Evolutionary conservation across 352 stramenopile species (phyloP), one percentile per base, ranked within the genome.

Genomic region (Elongisporangium anandrum): DNA sequence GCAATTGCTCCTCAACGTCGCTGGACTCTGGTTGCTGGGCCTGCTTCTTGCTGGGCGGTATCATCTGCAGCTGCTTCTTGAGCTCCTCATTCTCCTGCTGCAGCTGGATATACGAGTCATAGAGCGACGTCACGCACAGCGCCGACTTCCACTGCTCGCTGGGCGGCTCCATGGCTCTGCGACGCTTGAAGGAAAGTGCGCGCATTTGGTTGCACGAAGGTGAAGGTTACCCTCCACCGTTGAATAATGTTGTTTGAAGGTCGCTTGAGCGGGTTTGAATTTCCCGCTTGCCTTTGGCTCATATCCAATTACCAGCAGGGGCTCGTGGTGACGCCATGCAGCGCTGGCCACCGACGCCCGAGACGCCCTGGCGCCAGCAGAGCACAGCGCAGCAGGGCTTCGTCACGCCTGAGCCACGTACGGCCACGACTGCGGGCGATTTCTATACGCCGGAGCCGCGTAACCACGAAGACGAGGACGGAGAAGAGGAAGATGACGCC

Each of bases 61-160:
- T 41, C 16, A 49, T 49, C 7, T 72, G 58, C 41, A 85, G 48
- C 34, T 81, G 68, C 48, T 82, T 64, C 6, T 75, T 70, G 13
- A 86, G 61, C 52, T 60, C 24, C 5, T 79, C 72, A 49, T 81
- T 83, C 52, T 87, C 77, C 21, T 75, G 67, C 63, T 90, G 75
- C 24, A 90, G 38, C 41, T 80, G 69, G 15, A 85, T 72, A 60
- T 87, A 88, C 57, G 83, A 81, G 53, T 92, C 81, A 61, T 88
- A 90, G 17, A 92, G 79, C 47, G 81, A 88, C 17, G 75, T 89
- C 47, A 90, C 80, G 47, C 80, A 89, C 20, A 88, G 77, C 47
- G 77, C 82, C 58, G 79, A 89, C 65, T 85, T 81, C 82, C 79
- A 90, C 56, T 90, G 80, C 9, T 70, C 64, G 2, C 65, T 59